Conservation (phyloP, 2,329 filamentous ascomycete species). For the Monilinia vaccinii-corymbosi region DNA sequence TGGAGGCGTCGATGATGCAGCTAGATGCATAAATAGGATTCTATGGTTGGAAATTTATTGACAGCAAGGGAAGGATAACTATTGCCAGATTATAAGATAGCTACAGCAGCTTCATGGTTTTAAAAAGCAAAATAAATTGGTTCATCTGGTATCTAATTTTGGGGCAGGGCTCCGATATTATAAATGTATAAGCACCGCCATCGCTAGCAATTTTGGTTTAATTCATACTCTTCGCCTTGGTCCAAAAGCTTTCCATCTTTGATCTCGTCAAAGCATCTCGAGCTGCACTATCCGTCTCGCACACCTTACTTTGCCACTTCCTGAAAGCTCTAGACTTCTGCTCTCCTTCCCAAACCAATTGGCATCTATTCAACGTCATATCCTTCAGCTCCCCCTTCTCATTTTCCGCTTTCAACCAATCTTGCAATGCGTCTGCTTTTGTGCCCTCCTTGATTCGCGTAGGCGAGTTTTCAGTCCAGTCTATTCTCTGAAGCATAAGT, state of each 20-base stretch:
- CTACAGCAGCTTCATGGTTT: neutral
- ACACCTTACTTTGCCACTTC: constrained; percentile 84
- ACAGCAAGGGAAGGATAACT: neutral
- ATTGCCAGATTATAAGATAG: constrained; percentile 5
- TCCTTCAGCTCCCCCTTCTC: constrained; percentile 73
- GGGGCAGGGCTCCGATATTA: neutral
- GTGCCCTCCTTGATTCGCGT: constrained; percentile 54
- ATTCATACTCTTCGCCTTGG: constrained; percentile 60
- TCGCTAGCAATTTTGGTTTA: constrained; percentile 10
- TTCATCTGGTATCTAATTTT: constrained; percentile 2
- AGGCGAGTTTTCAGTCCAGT: constrained; percentile 84
- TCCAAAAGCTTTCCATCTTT: constrained; percentile 96
- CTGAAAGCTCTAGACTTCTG: constrained; percentile 71
- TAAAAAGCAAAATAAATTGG: neutral
- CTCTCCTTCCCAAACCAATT: constrained; percentile 84
- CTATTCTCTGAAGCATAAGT: constrained; percentile 84
- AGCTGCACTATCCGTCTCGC: constrained; percentile 84
- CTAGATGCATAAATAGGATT: constrained; percentile 16
- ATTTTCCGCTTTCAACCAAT: constrained; percentile 74
- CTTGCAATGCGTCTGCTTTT: constrained; percentile 52
- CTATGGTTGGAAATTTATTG: neutral
- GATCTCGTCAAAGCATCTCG: constrained; percentile 68
- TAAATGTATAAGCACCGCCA: neutral
- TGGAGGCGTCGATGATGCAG: constrained; percentile 45
- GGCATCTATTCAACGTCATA: constrained; percentile 72